Conservation (phyloP, 2,329 filamentous ascomycete species). For the Lasiodiplodia theobromae region DNA sequence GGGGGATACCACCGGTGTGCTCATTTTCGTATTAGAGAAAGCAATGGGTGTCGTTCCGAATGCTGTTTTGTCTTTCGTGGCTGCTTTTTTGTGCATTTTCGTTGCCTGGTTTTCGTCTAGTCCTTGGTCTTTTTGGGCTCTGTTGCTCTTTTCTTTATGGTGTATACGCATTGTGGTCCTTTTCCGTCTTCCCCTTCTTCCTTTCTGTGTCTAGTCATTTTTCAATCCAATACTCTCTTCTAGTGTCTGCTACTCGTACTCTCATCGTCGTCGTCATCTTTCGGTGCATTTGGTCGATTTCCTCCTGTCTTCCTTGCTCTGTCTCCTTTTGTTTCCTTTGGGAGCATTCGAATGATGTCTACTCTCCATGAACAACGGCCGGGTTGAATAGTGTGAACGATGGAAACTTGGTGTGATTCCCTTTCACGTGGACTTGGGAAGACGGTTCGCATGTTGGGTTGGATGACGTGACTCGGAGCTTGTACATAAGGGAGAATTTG, state of each 20-base stretch:
- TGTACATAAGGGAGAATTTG: too few species aligned
- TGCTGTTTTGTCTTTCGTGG: background rate
- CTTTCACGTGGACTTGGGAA: too few species aligned
- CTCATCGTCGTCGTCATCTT: background rate
- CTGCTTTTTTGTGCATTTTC: background rate
- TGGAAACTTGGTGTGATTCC: too few species aligned
- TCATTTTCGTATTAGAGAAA: background rate
- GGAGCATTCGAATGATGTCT: too few species aligned
- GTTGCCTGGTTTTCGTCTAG: background rate
- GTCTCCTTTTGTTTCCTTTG: too few species aligned
- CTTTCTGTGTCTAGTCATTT: background rate
- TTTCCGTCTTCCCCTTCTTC: background rate
- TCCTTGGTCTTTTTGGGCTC: background rate
- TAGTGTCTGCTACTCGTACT: background rate
- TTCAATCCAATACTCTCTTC: background rate
- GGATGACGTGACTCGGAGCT: too few species aligned
- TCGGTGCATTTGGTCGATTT: background rate
- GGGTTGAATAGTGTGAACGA: too few species aligned
- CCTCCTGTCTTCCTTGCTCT: too few species aligned
- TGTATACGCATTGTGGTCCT: background rate
- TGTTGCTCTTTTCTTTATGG: background rate
- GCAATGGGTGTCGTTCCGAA: background rate
- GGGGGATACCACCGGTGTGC: background rate
- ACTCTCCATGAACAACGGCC: too few species aligned
- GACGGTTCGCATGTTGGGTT: too few species aligned